Percentiles rank a stretch among this genome's conserved stretches.
These are phyloP conservation scores for Puya raimondii DNA, from an alignment of 176 grass and related monocot species.

Conservation along the genomic window DNA sequence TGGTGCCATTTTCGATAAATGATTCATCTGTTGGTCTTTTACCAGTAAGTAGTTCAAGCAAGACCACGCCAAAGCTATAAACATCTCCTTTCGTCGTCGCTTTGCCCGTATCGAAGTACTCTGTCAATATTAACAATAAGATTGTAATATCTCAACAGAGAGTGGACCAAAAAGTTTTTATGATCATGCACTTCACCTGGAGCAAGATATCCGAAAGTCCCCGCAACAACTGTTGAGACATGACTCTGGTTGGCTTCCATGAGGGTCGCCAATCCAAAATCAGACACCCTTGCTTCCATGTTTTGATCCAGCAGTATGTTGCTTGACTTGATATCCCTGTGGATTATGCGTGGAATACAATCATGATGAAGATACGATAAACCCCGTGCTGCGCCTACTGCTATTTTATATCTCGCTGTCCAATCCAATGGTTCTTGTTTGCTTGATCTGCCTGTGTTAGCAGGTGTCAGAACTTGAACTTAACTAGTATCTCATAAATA, in stretches of 20 bases:
- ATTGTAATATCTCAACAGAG: neutral
- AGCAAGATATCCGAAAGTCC: conserved; percentile 80
- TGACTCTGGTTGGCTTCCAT: conserved; percentile 52
- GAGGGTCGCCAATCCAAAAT: conserved; percentile 72
- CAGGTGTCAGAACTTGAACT: neutral
- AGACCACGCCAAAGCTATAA: conserved; percentile 78
- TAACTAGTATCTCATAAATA: neutral
- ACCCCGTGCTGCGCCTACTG: conserved; percentile 49
- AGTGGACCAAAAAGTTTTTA: neutral
- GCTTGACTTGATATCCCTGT: conserved; percentile 84
- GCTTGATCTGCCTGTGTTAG: conserved; percentile 20
- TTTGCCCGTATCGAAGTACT: conserved; percentile 77
- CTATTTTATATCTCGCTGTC: conserved; percentile 37
- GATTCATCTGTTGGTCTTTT: conserved; percentile 77
- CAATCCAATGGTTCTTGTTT: conserved; percentile 37
- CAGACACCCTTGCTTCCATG: conserved; percentile 69
- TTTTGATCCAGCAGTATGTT: conserved; percentile 73
- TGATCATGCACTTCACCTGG: conserved; percentile 30
- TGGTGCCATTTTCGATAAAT: conserved; percentile 64
- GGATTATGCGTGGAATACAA: conserved; percentile 62
- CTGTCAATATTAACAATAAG: conserved; percentile 24
- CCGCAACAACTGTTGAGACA: conserved; percentile 60
- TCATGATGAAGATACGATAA: conserved; percentile 74
- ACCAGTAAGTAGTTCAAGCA: conserved; percentile 74
- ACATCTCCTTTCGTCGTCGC: conserved; percentile 76